Conservation (phyloP, 2,329 filamentous ascomycete species). For the Aspergillus bombycis region DNA sequence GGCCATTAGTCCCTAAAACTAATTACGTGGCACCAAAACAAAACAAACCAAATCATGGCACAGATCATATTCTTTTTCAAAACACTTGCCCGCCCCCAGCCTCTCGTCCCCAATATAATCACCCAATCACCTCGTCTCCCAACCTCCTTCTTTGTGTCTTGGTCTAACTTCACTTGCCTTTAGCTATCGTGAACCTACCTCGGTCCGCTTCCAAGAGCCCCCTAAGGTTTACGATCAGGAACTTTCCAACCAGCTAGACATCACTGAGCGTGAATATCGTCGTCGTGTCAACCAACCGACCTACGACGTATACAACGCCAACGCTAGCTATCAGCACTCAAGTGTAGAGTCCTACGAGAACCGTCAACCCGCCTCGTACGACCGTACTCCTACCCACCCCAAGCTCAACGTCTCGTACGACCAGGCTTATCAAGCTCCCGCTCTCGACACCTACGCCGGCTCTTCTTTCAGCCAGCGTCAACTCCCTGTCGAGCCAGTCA, state of each 20-base stretch:
- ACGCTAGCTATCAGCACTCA: constrained; percentile 19
- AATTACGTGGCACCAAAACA: constrained; percentile 31
- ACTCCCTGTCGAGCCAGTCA: constrained; percentile 37
- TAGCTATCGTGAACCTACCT: constrained; percentile 59
- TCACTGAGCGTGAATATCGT: constrained; percentile 67
- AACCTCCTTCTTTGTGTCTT: constrained; percentile 29
- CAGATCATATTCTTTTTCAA: constrained; percentile 5
- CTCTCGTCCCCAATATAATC: constrained; percentile 5
- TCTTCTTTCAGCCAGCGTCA: constrained; percentile 35
- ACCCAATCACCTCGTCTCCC: constrained; percentile 15
- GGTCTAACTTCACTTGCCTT: constrained; percentile 25
- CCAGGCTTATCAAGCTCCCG: constrained; percentile 29
- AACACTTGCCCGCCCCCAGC: constrained; percentile 4
- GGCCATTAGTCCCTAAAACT: constrained; percentile 22
- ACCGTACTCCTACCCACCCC: constrained; percentile 12
- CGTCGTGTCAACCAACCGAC: constrained; percentile 58
- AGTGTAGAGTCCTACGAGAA: constrained; percentile 22
- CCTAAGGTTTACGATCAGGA: constrained; percentile 45
- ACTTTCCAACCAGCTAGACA: constrained; percentile 54
- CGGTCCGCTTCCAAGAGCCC: constrained; percentile 52
- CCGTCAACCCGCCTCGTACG: constrained; percentile 27
- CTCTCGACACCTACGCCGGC: constrained; percentile 49
- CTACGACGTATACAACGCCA: constrained; percentile 48
- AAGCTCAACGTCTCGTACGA: constrained; percentile 36
- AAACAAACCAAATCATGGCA: constrained; percentile 20